Conservation (phyloP, 225 moss, liverwort and hornwort species). For the Sphagnum contortum region DNA sequence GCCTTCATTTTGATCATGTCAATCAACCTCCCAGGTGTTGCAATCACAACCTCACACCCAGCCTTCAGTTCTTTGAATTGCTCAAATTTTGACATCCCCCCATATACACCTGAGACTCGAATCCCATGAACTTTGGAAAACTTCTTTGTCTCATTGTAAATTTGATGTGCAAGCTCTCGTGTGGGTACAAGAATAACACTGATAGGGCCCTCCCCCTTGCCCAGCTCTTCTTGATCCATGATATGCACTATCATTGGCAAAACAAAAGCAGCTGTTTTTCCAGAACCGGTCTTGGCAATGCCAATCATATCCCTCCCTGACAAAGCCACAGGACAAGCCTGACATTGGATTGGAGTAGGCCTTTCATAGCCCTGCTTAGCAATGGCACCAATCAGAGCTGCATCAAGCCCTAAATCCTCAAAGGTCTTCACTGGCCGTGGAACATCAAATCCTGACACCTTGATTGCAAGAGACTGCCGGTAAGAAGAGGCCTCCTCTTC, state of each 20-base stretch:
- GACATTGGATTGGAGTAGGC: conserved; percentile 89
- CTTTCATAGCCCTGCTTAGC: conserved; percentile 80
- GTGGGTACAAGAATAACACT: conserved; percentile 93
- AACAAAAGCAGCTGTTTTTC: conserved; percentile 93
- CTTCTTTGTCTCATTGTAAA: conserved; percentile 75
- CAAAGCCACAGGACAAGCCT: conserved; percentile 72
- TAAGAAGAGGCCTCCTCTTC: conserved; percentile 74
- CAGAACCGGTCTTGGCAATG: conserved; percentile 96
- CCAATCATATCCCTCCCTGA: conserved; percentile 93
- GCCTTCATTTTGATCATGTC: conserved; percentile 99
- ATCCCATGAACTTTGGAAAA: conserved; percentile 86
- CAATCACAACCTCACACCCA: conserved; percentile 94
- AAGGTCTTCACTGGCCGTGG: conserved; percentile 70
- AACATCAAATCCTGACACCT: conserved; percentile 82
- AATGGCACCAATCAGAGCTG: conserved; percentile 60
- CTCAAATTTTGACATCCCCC: conserved; percentile 97
- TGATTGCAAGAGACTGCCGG: conserved; percentile 63
- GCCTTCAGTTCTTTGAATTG: conserved; percentile 97
- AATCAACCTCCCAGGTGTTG: conserved; percentile 91
- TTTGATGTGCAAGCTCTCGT: conserved; percentile 95
- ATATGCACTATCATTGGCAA: conserved; percentile 93
- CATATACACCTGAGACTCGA: conserved; percentile 85
- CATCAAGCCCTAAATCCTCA: conserved; percentile 72
- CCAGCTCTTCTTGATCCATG: conserved; percentile 88
- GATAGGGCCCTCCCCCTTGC: conserved; percentile 88